Evolutionary conservation across 2,329 filamentous ascomycete genomes (phyloP).

Genomic region (Colletotrichum magnum): DNA sequence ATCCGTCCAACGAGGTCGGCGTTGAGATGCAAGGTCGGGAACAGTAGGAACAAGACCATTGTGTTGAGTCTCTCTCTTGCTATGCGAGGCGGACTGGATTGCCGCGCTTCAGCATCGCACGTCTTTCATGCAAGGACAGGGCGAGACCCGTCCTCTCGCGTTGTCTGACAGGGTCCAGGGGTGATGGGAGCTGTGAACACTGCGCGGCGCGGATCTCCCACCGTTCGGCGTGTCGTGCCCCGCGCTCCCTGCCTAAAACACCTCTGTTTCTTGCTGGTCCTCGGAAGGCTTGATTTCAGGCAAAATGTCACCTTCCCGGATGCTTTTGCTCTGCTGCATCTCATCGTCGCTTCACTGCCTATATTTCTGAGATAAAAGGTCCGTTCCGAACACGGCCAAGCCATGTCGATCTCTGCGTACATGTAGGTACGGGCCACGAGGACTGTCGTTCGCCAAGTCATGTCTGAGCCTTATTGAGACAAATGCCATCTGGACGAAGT

Average conservation of each 20-base stretch:
- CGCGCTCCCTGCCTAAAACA: conserved; percentile 24
- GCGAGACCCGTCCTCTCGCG: conserved; percentile 13
- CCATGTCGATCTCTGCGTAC: conserved; percentile 22
- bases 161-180: conserved; percentile 28
- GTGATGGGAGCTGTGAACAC: background rate
- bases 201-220: conserved; percentile 18
- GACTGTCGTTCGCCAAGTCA: conserved; percentile 9
- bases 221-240: conserved; percentile 13
- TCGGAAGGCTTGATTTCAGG: conserved; percentile 18
- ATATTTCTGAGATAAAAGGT: background rate
- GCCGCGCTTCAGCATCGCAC: conserved; percentile 18
- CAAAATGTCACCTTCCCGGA: conserved; percentile 24
- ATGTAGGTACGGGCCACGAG: conserved; percentile 20
- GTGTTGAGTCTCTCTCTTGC: conserved; percentile 18
- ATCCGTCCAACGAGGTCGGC: background rate
- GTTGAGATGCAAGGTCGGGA: conserved; percentile 32
- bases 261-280: conserved; percentile 8
- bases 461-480: conserved; percentile 19
- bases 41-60: conserved; percentile 18
- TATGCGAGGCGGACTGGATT: conserved; percentile 15
- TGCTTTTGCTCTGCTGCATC: conserved; percentile 7
- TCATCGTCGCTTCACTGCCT: conserved; percentile 19
- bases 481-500: background rate
- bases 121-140: conserved; percentile 33
- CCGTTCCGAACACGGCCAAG: conserved; percentile 32